These are phyloP conservation scores for Neofusicoccum cordaticola DNA, from an alignment of 2,329 filamentous ascomycete species.

Conservation along the genomic window DNA sequence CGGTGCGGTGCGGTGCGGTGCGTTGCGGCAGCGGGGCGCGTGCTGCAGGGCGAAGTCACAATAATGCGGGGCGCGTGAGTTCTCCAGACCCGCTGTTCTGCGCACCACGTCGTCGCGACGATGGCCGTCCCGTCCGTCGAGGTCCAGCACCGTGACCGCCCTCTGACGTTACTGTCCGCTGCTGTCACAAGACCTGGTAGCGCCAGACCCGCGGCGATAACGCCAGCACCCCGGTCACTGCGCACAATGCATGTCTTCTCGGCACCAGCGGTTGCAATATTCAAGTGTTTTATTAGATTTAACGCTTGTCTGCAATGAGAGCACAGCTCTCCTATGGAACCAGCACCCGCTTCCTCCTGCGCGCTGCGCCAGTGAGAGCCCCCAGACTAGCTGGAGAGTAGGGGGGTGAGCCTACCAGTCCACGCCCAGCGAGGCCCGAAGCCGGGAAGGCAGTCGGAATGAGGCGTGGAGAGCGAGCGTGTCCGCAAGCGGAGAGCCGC, in stretches of 20 bases:
- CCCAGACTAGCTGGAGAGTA: slow-evolving; percentile 14
- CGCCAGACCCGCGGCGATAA: neutral
- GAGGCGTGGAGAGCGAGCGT: neutral
- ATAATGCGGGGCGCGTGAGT: slow-evolving; percentile 9
- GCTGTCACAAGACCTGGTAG: slow-evolving; percentile 2
- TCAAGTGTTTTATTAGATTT: slow-evolving; percentile 19
- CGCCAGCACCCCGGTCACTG: neutral
- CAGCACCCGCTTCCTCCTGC: slow-evolving; percentile 15
- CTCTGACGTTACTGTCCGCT: slow-evolving; percentile 14
- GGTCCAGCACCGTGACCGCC: neutral
- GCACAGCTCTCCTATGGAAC: slow-evolving; percentile 1
- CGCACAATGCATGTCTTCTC: neutral
- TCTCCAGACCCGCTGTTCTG: neutral
- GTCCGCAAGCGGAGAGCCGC: slow-evolving; percentile 17
- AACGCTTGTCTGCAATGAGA: slow-evolving; percentile 11
- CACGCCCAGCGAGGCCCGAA: slow-evolving; percentile 15
- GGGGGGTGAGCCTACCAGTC: slow-evolving; percentile 15
- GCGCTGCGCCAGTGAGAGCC: neutral
- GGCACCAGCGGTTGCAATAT: neutral
- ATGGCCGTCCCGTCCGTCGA: neutral
- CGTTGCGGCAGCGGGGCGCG: slow-evolving; percentile 3
- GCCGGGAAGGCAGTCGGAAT: neutral
- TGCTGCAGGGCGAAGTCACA: slow-evolving; percentile 8
- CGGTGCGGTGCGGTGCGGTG: neutral
- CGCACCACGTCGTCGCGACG: neutral